phyloP scores from a whole-genome alignment of 495 filamentous ascomycete species.

The Neurospora sp. region DNA sequence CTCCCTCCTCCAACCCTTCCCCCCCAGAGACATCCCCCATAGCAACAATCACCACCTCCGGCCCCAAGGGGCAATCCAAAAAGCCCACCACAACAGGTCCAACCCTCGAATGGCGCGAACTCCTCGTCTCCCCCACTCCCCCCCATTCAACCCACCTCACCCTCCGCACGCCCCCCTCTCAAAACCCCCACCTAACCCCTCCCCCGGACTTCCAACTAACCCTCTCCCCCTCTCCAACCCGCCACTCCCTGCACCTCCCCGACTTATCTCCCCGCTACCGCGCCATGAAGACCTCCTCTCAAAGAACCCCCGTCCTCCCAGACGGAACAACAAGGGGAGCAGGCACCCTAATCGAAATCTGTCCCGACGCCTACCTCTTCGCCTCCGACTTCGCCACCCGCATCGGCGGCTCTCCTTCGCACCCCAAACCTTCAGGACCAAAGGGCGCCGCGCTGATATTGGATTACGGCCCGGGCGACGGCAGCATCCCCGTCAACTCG shows the following conservation, averaged over 20 bases:
- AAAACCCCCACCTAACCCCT: constrained; percentile 35
- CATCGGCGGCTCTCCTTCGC: constrained; percentile 57
- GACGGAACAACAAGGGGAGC: too few relatives aligned
- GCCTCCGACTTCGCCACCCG: constrained; percentile 68
- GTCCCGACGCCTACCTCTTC: constrained; percentile 72
- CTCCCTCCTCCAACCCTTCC: constrained; percentile 33
- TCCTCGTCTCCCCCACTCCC: constrained; percentile 66
- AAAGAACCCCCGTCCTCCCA: too few relatives aligned
- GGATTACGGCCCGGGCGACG: constrained; percentile 73
- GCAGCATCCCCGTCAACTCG: constrained; percentile 71
- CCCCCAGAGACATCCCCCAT: constrained; percentile 23
- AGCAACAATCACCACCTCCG: not conserved
- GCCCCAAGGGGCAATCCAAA: constrained; percentile 14
- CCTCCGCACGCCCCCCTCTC: constrained; percentile 42
- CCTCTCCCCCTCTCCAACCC: constrained; percentile 59
- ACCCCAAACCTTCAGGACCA: constrained; percentile 37
- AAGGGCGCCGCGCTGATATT: constrained; percentile 72
- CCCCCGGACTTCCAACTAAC: constrained; percentile 77
- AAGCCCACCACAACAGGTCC: constrained; percentile 23
- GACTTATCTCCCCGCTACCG: constrained; percentile 73
- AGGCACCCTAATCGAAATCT: constrained; percentile 67
- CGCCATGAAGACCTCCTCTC: constrained; percentile 41
- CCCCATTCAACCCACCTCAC: constrained; percentile 33
- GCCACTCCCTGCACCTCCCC: constrained; percentile 75
- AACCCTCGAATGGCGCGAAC: constrained; percentile 74